Base-by-base conservation (phyloP, 1,139 yeast genomes). In the Kurtzmaniella natalensis region DNA sequence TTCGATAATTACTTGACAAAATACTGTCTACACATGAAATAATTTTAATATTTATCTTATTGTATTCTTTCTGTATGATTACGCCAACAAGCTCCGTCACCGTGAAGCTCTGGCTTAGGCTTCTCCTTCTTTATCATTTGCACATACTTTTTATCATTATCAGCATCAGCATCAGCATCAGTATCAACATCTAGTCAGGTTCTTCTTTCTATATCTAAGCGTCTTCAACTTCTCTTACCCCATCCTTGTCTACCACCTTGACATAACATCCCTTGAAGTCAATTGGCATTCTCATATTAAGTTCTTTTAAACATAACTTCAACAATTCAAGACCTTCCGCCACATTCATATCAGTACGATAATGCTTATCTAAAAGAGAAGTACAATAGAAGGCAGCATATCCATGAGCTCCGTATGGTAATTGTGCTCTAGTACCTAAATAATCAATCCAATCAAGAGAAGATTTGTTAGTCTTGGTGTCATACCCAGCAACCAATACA, bases 331-430 rank as follows among this genome's bases (percentile, higher is more conserved):
- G 55, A 1, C 97, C 99, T 40, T 88, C 94, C 22, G 81, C 88
- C 30, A 76, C 61, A 8, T 76, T 67, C 80, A 89, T 76, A 46
- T 81, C 94, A 31, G 80, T 74, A 53, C 81, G 74, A 61, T 89
- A 88, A 61, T 89, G 96, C 48, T 83, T 88, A 64, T 92, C 99
- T 48, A 94, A 72, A 43, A 92, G 67, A 3, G 98, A 85, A 57
- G 87, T 74, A 30, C 95, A 81, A 59, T 92, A 92, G 60, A 88
- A 94, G 3, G 94, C 95, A 23, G 98, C 95, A 53, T 94, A 92
- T 3, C 98, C 98, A 53, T 88, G 96, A 2, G 96, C 95, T 9
- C 95, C 96, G 54, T 94, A 92, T 15, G 98, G 97, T 39, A 92
- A 70, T 41, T 82, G 87, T 13, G 82, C 95, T 46, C 81, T 78